Base-by-base conservation (phyloP, 2,329 filamentous ascomycete genomes). In the Fusarium goolgardi region DNA sequence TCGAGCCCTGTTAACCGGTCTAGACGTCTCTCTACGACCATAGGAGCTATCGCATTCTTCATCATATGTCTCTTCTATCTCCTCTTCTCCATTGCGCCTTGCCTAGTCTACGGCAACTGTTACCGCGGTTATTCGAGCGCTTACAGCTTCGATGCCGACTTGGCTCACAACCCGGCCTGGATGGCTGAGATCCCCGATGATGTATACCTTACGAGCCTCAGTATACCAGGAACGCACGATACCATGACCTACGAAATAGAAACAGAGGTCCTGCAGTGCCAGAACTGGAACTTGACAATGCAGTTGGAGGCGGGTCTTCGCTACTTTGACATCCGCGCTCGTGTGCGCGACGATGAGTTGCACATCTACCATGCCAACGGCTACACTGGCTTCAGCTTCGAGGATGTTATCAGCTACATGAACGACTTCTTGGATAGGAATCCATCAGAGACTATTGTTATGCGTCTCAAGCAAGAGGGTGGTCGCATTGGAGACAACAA, bases 141-240 rank as follows among this genome's bases (percentile, higher is more conserved):
- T 23, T 83, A 74, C 70, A 83, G 81, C 50, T 84, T 84, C 73
- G 80, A 84, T 65, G 74, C 78, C 37, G 70, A 78, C 59, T 65
- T 65, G 31, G 71, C 74, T 34, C 65, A 75, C 41, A 72, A 78
- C 32, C 72, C 78, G 9, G 54, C 64, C 37, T 85, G 83, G 83
- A 84, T 84, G 83, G 73, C 74, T 21, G 50, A 51, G 9, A 71
- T 85, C 13, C 80, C 81, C 29, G 80, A 84, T 72, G 63, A 74
- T 27, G 74, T 77, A 35, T 76, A 74, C 45, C 73, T 86, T 34
- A 78, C 81, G 32, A 78, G 74, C 51, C 77, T 86, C 41, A 84
- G 82, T 45, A 80, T 86, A 59, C 84, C 84, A 0, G 84, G 84
- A 31, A 85, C 84, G 3, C 84, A 86, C 75, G 83, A 86, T 72